phyloP scores from a whole-genome alignment of 1,284 basidiomycete genomes.

The Ganoderma sp. region DNA sequence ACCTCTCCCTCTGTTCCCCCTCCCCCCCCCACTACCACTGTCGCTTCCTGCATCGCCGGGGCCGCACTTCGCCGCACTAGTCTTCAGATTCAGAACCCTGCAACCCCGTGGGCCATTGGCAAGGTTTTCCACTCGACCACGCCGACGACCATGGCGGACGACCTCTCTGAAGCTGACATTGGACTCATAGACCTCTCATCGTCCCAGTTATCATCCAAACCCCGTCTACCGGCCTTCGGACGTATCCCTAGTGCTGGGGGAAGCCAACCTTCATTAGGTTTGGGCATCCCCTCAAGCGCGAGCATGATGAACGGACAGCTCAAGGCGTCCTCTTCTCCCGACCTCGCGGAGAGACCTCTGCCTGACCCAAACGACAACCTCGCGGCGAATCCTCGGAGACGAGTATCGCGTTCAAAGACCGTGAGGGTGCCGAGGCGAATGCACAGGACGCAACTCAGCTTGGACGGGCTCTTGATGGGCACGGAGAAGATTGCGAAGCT shows the following conservation, averaged over 20 bases:
- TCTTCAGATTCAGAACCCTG: not conserved
- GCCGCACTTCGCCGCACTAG: not conserved
- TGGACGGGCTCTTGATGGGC: slow-evolving; percentile 50
- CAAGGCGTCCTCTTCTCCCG: slow-evolving; percentile 42
- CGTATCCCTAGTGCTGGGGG: slow-evolving; percentile 21
- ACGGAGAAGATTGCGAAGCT: slow-evolving; percentile 56
- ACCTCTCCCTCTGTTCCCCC: not conserved
- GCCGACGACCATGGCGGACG: slow-evolving; percentile 31
- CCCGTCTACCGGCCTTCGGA: slow-evolving; percentile 24
- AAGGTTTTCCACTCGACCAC: slow-evolving; percentile 1
- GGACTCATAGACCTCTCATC: slow-evolving; percentile 38
- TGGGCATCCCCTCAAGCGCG: slow-evolving; percentile 2
- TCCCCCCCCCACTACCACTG: not conserved
- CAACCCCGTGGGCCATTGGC: not conserved
- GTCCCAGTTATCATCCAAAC: slow-evolving; percentile 23
- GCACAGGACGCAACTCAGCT: slow-evolving; percentile 29
- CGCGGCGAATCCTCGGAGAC: slow-evolving; percentile 20
- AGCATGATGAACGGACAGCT: slow-evolving; percentile 28
- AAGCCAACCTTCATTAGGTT: not conserved
- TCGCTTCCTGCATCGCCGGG: not conserved
- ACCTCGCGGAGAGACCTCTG: slow-evolving; percentile 34
- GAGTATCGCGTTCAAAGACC: slow-evolving; percentile 49
- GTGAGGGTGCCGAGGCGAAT: slow-evolving; percentile 37
- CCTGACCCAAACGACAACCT: slow-evolving; percentile 8
- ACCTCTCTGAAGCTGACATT: slow-evolving; percentile 37